Conservation (phyloP, 2,329 filamentous ascomycete species). For the Hymenoscyphus occultus region DNA sequence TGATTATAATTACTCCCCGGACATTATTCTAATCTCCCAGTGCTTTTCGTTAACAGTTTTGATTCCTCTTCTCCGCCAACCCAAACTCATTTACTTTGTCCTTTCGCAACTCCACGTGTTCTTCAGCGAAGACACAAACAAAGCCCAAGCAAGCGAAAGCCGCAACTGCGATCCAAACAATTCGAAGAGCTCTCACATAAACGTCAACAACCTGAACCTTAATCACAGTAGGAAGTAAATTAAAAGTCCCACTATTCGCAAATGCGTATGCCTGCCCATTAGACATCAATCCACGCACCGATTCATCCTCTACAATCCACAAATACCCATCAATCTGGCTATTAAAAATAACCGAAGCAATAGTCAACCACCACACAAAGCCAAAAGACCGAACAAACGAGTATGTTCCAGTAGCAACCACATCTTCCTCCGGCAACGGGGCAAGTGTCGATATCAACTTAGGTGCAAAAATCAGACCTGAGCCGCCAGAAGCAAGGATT, state of each 20-base stretch:
- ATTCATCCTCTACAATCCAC: background rate
- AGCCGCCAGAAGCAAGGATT: background rate
- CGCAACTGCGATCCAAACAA: no score
- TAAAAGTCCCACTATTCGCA: background rate
- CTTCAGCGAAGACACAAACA: no score
- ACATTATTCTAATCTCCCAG: no score
- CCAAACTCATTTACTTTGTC: no score
- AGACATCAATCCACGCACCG: background rate
- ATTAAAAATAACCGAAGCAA: constrained; percentile 1
- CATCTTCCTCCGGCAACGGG: background rate
- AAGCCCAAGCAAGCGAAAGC: no score
- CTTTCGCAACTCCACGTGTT: no score
- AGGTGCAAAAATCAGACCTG: background rate
- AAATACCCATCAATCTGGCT: background rate
- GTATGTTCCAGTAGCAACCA: background rate
- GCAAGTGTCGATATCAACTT: background rate
- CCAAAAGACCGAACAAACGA: background rate
- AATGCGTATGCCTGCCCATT: background rate
- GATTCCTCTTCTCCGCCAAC: no score
- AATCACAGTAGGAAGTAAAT: no score
- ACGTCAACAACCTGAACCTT: no score
- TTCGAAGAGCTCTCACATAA: no score
- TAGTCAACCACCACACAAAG: background rate
- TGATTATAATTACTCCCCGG: no score
- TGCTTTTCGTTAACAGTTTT: no score